Percentiles rank a stretch among this genome's conserved stretches.
Conservation (phyloP, 2,329 filamentous ascomycete species). For the Apiospora phragmitis region DNA sequence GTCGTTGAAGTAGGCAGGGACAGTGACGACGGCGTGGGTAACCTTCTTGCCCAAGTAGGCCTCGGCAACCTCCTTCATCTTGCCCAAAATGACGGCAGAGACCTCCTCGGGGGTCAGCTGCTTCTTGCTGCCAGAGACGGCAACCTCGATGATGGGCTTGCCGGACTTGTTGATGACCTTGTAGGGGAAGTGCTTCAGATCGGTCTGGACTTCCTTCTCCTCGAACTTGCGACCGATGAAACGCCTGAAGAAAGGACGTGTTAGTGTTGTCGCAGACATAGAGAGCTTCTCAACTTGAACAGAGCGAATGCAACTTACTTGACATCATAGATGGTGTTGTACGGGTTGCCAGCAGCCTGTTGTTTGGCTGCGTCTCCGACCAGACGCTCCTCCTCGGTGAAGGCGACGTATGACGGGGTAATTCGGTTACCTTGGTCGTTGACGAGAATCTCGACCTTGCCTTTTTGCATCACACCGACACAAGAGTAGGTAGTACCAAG, state of each 20-base stretch:
- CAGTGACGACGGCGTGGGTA: constrained; percentile 87
- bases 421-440: constrained; percentile 98
- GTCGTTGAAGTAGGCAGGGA: constrained; percentile 98
- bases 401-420: constrained; percentile 92
- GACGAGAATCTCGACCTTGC: constrained; percentile 92
- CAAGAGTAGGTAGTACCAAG: constrained; percentile 87
- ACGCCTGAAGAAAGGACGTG: constrained; percentile 53
- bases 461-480: constrained; percentile 94
- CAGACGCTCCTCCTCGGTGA: constrained; percentile 94
- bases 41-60: constrained; percentile 79
- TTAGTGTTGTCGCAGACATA: constrained; percentile 29
- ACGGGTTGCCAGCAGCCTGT: constrained; percentile 81
- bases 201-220: constrained; percentile 85
- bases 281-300: constrained; percentile 20
- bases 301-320: constrained; percentile 64
- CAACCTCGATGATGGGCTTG: constrained; percentile 82
- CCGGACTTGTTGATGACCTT: constrained; percentile 86
- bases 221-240: constrained; percentile 81
- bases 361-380: constrained; percentile 98
- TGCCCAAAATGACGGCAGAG: constrained; percentile 77
- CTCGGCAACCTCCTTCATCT: constrained; percentile 85
- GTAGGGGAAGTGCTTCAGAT: constrained; percentile 99
- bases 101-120: constrained; percentile 79
- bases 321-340: constrained; percentile 75
- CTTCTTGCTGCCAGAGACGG: constrained; percentile 65